Conservation (phyloP, 176 grass and related monocot species). For the Rhynchospora tenuis region DNA sequence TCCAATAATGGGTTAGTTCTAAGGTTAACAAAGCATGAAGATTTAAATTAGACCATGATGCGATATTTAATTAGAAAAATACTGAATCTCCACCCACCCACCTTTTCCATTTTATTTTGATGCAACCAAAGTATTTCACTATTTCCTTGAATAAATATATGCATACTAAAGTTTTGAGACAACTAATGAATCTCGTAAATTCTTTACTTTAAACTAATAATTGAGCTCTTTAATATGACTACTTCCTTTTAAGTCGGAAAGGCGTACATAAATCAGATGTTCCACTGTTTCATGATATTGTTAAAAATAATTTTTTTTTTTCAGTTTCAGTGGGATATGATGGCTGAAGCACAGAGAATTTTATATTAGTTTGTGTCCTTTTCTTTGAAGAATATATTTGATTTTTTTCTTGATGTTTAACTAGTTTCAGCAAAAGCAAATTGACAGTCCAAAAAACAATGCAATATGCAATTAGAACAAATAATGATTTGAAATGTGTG, state of each 20-base stretch:
- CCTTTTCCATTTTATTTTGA: neutral
- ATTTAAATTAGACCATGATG: neutral
- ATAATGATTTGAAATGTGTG: neutral
- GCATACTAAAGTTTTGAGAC: neutral
- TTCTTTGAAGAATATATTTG: neutral
- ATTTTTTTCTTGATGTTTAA: neutral
- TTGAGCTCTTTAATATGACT: neutral
- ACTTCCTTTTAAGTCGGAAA: neutral
- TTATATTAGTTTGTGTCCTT: neutral
- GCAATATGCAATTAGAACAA: neutral
- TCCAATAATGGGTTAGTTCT: constrained; percentile 14
- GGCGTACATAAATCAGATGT: neutral
- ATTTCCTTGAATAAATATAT: neutral
- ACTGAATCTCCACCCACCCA: constrained; percentile 7
- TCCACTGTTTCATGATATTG: neutral
- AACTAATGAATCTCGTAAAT: neutral
- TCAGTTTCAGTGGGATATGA: neutral
- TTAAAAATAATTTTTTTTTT: neutral
- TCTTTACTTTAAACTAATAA: neutral
- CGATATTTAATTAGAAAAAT: neutral
- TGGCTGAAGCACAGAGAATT: neutral
- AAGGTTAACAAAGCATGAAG: constrained; percentile 15
- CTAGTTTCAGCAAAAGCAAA: neutral
- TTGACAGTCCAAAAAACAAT: neutral
- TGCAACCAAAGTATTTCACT: neutral